These are phyloP conservation scores for Hawksworthiomyces lignivorus DNA, from an alignment of 2,329 filamentous ascomycete genomes.

Conservation along the genomic window DNA sequence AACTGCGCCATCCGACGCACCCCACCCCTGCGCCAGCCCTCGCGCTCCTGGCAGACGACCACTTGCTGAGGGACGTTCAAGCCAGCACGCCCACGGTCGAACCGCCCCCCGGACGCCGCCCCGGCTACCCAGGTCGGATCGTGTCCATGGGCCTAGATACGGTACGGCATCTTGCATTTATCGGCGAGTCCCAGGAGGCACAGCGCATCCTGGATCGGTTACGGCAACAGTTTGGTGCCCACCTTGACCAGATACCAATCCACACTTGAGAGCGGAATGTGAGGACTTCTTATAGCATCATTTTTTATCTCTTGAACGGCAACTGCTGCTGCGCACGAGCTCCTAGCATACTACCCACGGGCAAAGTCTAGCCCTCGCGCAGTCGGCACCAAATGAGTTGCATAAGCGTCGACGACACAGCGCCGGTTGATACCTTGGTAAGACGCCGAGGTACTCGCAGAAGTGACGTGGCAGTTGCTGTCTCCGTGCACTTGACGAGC, in stretches of 20 bases:
- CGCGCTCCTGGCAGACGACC: conserved; percentile 29
- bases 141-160: conserved; percentile 39
- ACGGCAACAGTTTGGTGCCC: conserved; percentile 13
- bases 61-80: conserved; percentile 15
- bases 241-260: conserved; percentile 10
- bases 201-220: conserved; percentile 26
- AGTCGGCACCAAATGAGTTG: too few relatives aligned
- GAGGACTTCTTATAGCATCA: too few relatives aligned
- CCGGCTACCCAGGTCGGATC: conserved; percentile 19
- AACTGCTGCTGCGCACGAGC: too few relatives aligned
- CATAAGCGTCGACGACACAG: too few relatives aligned
- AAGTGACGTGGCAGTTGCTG: too few relatives aligned
- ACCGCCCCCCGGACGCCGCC: conserved; percentile 19
- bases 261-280: conserved; percentile 6
- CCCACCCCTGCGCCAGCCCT: conserved; percentile 42
- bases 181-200: conserved; percentile 34
- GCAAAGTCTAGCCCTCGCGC: too few relatives aligned
- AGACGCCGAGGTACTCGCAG: too few relatives aligned
- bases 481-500: too few relatives aligned
- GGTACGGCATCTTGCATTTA: conserved; percentile 34
- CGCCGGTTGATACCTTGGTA: too few relatives aligned
- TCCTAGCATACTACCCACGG: too few relatives aligned
- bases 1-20: conserved; percentile 45
- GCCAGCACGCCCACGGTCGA: conserved; percentile 4
- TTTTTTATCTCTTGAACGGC: too few relatives aligned